Percentiles rank a stretch among this genome's conserved stretches.
Conservation (phyloP, 169 alveolate genomes). For the Plasmodium vinckei region DNA sequence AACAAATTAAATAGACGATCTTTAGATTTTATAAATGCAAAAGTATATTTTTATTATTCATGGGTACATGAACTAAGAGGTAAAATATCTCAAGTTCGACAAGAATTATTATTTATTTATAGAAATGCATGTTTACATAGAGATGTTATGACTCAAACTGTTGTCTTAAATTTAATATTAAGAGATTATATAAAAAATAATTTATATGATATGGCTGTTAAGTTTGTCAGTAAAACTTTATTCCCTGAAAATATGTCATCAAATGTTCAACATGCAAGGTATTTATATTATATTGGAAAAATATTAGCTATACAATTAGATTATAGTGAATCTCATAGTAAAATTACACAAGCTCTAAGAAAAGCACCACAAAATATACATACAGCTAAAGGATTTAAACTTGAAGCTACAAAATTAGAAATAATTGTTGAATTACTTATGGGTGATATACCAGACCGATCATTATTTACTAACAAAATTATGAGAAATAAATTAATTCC, state of each 20-base stretch:
- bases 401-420: slow-evolving; percentile 91
- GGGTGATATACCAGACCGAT: slow-evolving; percentile 98
- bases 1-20: slow-evolving; percentile 82
- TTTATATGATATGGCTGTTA: slow-evolving; percentile 82
- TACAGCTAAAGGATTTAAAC: slow-evolving; percentile 92
- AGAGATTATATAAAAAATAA: slow-evolving; percentile 91
- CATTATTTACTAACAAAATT: slow-evolving; percentile 89
- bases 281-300: slow-evolving; percentile 93
- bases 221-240: slow-evolving; percentile 80
- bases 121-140: slow-evolving; percentile 90
- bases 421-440: slow-evolving; percentile 94
- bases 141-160: slow-evolving; percentile 92
- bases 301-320: slow-evolving; percentile 95
- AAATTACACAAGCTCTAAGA: slow-evolving; percentile 92
- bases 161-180: slow-evolving; percentile 91
- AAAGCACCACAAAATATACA: slow-evolving; percentile 94
- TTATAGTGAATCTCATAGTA: slow-evolving; percentile 93
- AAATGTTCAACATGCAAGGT: slow-evolving; percentile 95
- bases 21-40: slow-evolving; percentile 87
- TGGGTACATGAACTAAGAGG: slow-evolving; percentile 91
- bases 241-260: slow-evolving; percentile 93
- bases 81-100: slow-evolving; percentile 83
- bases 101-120: slow-evolving; percentile 83
- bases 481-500: slow-evolving; percentile 91
- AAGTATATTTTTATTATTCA: slow-evolving; percentile 88